Evolutionary conservation across 129 eudicot genomes (phyloP), one percentile per base, ranked within the genome.

Genomic region (Escallonia rubra): DNA sequence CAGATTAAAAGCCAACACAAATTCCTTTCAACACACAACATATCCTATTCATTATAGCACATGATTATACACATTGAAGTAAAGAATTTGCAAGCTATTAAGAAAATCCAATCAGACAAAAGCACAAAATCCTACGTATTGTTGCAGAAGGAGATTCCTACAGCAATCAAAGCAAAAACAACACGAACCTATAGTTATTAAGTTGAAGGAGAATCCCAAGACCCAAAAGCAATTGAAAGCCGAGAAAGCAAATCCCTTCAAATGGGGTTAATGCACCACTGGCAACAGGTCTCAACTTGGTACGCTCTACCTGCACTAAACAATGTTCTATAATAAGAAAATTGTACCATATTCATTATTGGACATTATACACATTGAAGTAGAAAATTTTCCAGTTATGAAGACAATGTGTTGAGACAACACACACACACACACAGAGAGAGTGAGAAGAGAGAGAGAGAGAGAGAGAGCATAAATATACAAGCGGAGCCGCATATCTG

Each of bases 191-290:
- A 67, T 78, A 93, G 83, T 77, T 65, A 63, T 93, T 93, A 61
- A 93, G 80, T 75, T 89, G 99, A 55, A 93, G 90, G 62, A 93
- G 99, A 59, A 93, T 89, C 61, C 95, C 96, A 77, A 93, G 89
- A 63, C 99, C 99, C 81, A 89, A 82, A 64, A 81, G 80, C 79
- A 93, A 77, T 69, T 93, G 96, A 57, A 87, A 51, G 40, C 96
- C 99, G 76, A 93, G 96, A 84, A 93, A 93, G 57, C 82, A 72
- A 74, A 84, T 64, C 78, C 99, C 99, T 61, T 85, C 85, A 72
- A 85, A 87, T 34, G 92, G 96, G 68, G 99, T 82, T 70, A 93
- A 83, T 47, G 69, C 80, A 67, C 99, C 99, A 75, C 99, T 93
- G 41, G 99, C 99, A 56, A 93, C 73, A 57, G 99, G 99, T 83